Conservation (phyloP, 169 alveolate species). For the Plasmodium gaboni region DNA sequence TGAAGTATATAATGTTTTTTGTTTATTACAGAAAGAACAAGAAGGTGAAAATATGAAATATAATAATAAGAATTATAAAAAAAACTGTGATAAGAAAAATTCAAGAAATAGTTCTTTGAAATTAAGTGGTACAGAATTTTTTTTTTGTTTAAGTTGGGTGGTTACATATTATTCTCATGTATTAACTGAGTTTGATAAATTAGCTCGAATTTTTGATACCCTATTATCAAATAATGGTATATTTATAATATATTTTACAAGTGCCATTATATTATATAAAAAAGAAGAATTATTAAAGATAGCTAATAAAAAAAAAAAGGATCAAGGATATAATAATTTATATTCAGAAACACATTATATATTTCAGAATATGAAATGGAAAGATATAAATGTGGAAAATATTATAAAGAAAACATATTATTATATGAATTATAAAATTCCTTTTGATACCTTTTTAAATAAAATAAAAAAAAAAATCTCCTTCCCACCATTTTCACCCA, state of each 20-base stretch:
- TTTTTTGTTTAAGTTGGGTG: conserved; percentile 74
- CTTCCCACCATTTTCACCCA: conserved; percentile 74
- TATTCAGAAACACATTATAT: conserved; percentile 72
- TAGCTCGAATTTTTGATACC: conserved; percentile 60
- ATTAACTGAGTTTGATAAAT: conserved; percentile 49
- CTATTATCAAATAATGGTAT: conserved; percentile 68
- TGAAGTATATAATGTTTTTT: conserved; percentile 61
- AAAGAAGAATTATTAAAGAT: conserved; percentile 44
- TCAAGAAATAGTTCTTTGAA: conserved; percentile 9
- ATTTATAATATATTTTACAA: conserved; percentile 63
- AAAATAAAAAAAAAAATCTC: conserved; percentile 51
- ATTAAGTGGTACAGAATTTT: conserved; percentile 66
- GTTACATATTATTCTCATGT: conserved; percentile 73
- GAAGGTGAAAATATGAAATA: conserved; percentile 47
- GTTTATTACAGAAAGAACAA: conserved; percentile 62
- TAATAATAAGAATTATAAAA: neutral
- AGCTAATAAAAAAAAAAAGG: conserved; percentile 34
- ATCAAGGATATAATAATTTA: conserved; percentile 26
- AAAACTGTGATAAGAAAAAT: neutral
- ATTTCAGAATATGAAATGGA: conserved; percentile 73
- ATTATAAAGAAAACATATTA: conserved; percentile 66
- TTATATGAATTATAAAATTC: conserved; percentile 66
- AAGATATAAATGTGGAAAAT: conserved; percentile 59
- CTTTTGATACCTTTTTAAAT: conserved; percentile 50
- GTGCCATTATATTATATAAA: conserved; percentile 51